Evolutionary conservation across 305 asterid genomes (phyloP).

Genomic region (Fraxinus baroniana): DNA sequence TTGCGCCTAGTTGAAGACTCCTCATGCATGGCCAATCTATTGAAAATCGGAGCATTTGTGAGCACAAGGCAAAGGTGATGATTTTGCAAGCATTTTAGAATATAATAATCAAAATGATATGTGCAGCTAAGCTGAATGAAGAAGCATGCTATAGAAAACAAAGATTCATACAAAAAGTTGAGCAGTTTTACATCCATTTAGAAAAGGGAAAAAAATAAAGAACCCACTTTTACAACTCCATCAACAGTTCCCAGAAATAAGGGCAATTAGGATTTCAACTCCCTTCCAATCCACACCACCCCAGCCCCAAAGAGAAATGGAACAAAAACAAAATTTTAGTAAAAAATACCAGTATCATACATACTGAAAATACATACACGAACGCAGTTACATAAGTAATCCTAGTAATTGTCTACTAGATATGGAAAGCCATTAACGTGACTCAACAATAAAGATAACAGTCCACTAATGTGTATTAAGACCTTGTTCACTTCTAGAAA

Average conservation of each 20-base stretch:
- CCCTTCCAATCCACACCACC: background rate
- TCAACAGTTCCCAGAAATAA: background rate
- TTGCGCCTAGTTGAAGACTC: conserved; percentile 80
- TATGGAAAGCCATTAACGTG: background rate
- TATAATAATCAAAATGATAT: background rate
- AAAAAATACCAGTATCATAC: too few species aligned
- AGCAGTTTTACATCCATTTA: background rate
- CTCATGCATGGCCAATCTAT: conserved; percentile 83
- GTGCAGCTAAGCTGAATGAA: background rate
- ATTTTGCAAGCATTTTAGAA: background rate
- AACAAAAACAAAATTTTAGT: background rate
- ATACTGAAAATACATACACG: too few species aligned
- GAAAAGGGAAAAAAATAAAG: background rate
- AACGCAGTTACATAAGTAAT: too few species aligned
- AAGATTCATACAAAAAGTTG: background rate
- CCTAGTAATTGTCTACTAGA: too few species aligned
- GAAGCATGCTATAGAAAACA: background rate
- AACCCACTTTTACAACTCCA: background rate
- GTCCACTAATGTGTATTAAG: background rate
- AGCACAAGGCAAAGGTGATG: conserved; percentile 1
- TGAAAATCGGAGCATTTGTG: background rate
- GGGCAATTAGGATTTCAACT: background rate
- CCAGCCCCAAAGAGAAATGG: background rate
- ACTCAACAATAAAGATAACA: background rate
- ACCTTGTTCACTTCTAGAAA: background rate